These are phyloP conservation scores for Cyclanthera cordifolia DNA, from an alignment of 306 rosid species.

Conservation along the genomic window DNA sequence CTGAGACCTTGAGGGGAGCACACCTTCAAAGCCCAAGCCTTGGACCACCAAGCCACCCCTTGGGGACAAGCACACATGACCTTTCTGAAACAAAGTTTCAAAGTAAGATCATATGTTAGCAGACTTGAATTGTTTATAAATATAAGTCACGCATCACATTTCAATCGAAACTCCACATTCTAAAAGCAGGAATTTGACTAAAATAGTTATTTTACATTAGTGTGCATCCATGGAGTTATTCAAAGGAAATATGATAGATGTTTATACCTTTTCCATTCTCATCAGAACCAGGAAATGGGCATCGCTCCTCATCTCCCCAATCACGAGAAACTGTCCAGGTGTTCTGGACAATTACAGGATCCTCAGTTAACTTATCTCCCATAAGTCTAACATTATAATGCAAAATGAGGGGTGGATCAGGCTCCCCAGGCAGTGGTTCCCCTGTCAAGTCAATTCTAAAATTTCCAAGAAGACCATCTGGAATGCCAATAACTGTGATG, in stretches of 20 bases:
- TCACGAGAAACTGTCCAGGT: constrained; percentile 89
- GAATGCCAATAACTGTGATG: constrained; percentile 67
- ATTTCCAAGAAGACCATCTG: constrained; percentile 80
- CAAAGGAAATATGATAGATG: constrained; percentile 10
- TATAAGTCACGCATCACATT: neutral
- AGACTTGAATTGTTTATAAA: neutral
- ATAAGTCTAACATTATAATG: constrained; percentile 96
- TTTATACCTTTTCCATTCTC: constrained; percentile 57
- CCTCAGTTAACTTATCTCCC: constrained; percentile 92
- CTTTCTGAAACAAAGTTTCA: neutral
- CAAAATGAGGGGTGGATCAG: constrained; percentile 77
- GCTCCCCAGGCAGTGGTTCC: constrained; percentile 96
- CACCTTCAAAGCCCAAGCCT: no score
- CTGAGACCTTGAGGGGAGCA: no score
- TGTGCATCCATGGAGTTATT: neutral
- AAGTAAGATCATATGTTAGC: neutral
- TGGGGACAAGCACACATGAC: no score
- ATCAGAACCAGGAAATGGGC: constrained; percentile 73
- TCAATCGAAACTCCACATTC: neutral
- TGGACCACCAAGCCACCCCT: no score
- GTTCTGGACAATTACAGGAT: constrained; percentile 93
- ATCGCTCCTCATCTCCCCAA: constrained; percentile 97
- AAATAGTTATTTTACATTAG: neutral
- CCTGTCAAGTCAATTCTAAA: constrained; percentile 83
- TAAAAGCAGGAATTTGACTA: neutral